A percentile compares a stretch with the other conserved stretches of the same genome.
phyloP scores from a whole-genome alignment of 768 basidiomycete species.

The Boletus reticuloceps region DNA sequence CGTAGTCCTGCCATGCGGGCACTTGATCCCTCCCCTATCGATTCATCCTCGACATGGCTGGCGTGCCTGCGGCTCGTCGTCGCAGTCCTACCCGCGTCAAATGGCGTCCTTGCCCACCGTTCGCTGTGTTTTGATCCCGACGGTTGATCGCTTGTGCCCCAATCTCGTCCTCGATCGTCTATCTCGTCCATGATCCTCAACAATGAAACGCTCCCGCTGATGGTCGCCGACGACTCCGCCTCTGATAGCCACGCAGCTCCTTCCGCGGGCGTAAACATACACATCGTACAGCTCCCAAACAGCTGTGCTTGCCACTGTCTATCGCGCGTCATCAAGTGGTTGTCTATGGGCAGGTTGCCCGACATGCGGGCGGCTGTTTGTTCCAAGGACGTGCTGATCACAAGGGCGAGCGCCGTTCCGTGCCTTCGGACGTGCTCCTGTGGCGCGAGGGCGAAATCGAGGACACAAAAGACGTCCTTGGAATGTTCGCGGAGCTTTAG shows the following conservation, averaged over 20 bases:
- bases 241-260: slow-evolving; percentile 9
- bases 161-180: slow-evolving; percentile 30
- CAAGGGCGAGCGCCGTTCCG: slow-evolving; percentile 46
- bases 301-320: slow-evolving; percentile 65
- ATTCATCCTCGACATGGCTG: not conserved
- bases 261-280: slow-evolving; percentile 44
- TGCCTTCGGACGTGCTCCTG: slow-evolving; percentile 34
- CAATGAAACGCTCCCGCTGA: slow-evolving; percentile 48
- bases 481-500: slow-evolving; percentile 32
- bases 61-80: not conserved
- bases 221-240: slow-evolving; percentile 27
- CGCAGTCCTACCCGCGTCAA: not conserved
- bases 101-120: not conserved
- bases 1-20: not conserved
- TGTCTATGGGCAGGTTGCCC: slow-evolving; percentile 47
- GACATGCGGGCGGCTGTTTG: slow-evolving; percentile 44
- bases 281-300: slow-evolving; percentile 55
- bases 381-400: slow-evolving; percentile 47
- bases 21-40: slow-evolving; percentile 7
- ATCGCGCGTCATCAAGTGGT: slow-evolving; percentile 38
- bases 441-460: slow-evolving; percentile 56
- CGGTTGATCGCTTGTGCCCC: not conserved
- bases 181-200: slow-evolving; percentile 40
- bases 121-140: slow-evolving; percentile 1
- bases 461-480: slow-evolving; percentile 48